Evolutionary conservation across 257 asterid genomes (phyloP), one percentile per base, ranked within the genome.

Genomic region (Solanum chiquidenum): DNA sequence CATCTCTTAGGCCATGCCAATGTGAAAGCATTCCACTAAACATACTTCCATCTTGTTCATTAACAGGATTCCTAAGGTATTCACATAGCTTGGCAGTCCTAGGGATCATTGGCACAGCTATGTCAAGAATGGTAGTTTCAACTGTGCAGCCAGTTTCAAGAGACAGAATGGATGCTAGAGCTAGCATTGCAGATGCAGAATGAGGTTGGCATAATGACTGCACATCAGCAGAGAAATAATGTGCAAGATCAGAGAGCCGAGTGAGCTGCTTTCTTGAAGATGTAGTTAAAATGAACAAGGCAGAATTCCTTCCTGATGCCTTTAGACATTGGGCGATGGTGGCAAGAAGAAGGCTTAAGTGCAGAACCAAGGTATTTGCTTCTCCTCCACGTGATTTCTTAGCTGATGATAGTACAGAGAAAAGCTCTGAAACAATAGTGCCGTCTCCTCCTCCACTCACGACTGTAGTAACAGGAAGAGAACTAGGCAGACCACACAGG

Each of bases 401-500:
- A 83, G 86, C 90, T 60, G 99, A 88, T 42, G 99, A 90, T 68
- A 97, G 91, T 74, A 96, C 90, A 69, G 99, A 92, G 92, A 96
- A 97, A 83, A 96, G 92, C 90, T 96, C 98, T 9, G 99, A 96
- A 88, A 95, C 89, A 85, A 97, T 94, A 83, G 99, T 96, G 85
- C 98, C 99, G 55, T 97, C 99, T 84, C 98, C 99, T 90, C 98
- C 98, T 29, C 98, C 99, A 89, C 97, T 96, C 84, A 97, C 98
- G 86, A 96, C 94, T 21, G 99, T 95, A 60, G 94, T 90, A 83
- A 89, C 94, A 16, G 99, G 99, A 86, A 96, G 92, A 90, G 98
- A 96, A 92, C 94, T 94, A 49, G 99, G 98, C 75, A 97, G 89
- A 69, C 99, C 98, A 89, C 99, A 97, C 25, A 97, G 94, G 84